Conservation (phyloP, 139 green algal species). For the Dunaliella primolecta region DNA sequence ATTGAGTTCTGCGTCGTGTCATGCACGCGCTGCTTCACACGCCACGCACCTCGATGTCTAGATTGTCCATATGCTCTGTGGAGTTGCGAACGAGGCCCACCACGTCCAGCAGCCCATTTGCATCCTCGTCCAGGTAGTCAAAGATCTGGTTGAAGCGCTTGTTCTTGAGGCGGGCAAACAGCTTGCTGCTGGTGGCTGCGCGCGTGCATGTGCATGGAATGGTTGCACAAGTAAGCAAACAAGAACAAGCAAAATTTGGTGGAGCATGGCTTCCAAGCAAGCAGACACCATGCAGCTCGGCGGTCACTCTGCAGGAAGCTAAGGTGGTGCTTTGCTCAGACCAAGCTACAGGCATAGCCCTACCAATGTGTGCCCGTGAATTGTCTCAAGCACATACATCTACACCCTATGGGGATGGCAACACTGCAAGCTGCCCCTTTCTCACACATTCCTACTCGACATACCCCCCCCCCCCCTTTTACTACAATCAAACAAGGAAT, state of each 20-base stretch:
- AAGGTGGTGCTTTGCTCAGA: too few species aligned
- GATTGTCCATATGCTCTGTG: slow-evolving; percentile 39
- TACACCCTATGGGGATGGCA: too few species aligned
- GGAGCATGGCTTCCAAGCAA: not conserved
- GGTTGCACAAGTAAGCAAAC: not conserved
- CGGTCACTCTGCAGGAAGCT: not conserved
- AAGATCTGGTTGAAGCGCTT: slow-evolving; percentile 79
- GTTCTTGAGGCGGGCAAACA: slow-evolving; percentile 62
- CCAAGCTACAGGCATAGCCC: too few species aligned
- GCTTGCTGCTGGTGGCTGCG: slow-evolving; percentile 33
- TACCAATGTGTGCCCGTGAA: too few species aligned
- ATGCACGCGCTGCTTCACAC: too few species aligned
- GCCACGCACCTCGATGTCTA: slow-evolving; percentile 52
- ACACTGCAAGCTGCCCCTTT: too few species aligned
- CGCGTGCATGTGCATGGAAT: not conserved
- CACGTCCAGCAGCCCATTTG: slow-evolving; percentile 38
- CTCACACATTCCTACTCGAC: too few species aligned
- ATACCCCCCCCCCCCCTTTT: too few species aligned
- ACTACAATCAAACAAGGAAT: too few species aligned
- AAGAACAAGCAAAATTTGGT: not conserved
- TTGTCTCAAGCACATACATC: too few species aligned
- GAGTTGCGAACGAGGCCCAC: slow-evolving; percentile 37
- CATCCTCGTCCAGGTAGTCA: slow-evolving; percentile 60
- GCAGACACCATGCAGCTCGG: not conserved
- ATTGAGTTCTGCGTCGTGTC: too few species aligned